These are phyloP conservation scores for Candida manassasensis DNA, from an alignment of 805 yeast genomes.

Conservation along the genomic window DNA sequence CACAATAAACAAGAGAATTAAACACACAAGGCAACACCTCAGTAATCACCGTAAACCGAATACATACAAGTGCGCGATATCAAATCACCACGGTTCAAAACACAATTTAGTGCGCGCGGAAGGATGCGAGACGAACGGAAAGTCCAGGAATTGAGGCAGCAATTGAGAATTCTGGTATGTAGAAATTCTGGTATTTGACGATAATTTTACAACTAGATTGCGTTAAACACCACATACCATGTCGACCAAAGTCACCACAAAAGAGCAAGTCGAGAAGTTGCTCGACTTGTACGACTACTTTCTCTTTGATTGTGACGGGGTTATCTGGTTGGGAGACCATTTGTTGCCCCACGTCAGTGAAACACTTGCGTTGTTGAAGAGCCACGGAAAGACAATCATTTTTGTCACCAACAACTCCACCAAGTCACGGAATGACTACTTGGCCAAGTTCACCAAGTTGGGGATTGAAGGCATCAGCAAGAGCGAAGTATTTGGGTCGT, in stretches of 20 bases:
- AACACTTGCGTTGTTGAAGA: conserved; percentile 58
- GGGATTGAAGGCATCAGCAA: conserved; percentile 46
- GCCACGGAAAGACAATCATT: conserved; percentile 58
- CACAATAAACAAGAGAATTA: too few relatives aligned
- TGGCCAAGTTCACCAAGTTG: conserved; percentile 61
- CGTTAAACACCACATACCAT: too few relatives aligned
- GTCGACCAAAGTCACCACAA: conserved; percentile 13
- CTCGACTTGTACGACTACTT: conserved; percentile 74
- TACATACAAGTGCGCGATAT: too few relatives aligned
- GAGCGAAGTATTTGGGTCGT: conserved; percentile 83
- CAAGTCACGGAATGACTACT: conserved; percentile 75
- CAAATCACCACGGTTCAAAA: too few relatives aligned
- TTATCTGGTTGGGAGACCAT: conserved; percentile 86
- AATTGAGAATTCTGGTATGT: too few relatives aligned
- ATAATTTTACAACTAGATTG: too few relatives aligned
- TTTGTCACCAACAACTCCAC: conserved; percentile 97
- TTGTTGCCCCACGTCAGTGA: conserved; percentile 75
- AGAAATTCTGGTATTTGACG: too few relatives aligned
- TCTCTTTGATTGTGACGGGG: conserved; percentile 96
- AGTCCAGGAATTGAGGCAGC: too few relatives aligned
- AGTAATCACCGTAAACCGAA: too few relatives aligned
- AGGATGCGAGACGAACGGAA: too few relatives aligned
- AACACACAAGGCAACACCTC: too few relatives aligned
- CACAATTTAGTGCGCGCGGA: too few relatives aligned
- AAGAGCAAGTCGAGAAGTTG: conserved; percentile 46